Base-by-base conservation (phyloP, 345 rosid species). In the Turnera subulata region DNA sequence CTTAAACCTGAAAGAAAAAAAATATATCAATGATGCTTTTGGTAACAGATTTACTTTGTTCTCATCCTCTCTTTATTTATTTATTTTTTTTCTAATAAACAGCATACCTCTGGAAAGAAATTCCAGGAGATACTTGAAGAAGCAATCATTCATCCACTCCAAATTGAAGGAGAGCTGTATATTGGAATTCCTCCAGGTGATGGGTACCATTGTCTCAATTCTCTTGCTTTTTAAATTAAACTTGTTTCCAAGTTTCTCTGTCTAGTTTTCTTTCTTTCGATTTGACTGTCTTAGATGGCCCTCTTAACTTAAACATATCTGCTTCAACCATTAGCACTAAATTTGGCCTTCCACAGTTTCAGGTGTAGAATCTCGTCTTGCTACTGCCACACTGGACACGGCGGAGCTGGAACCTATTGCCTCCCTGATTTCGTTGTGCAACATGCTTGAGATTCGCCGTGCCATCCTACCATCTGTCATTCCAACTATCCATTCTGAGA, bases 331-430 rank as follows among this genome's bases (percentile, higher is more conserved):
- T n/a, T n/a, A n/a, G n/a, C n/a, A n/a, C n/a, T n/a, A n/a, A n/a
- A n/a, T n/a, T n/a, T n/a, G n/a, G n/a, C n/a, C n/a, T n/a, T n/a
- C n/a, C n/a, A n/a, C n/a, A n/a, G n/a, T n/a, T n/a, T n/a, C 76
- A 91, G 98, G 96, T 68, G 88, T 93, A 73, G 99, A 93, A 71
- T 83, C 97, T 67, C 84, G 97, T 63, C 94, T 93, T 59, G 97
- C 99, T 24, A 68, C 84, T 18, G 74, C 89, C 54, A 84, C 80
- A 0, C 1, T 80, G 17, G 96, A 93, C 69, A 71, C 58, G 12
- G 80, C 76, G 53, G 97, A 93, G 57, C 76, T 79, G 42, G 75
- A 78, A 57, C 0, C 67, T 16, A 75, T 63, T n/a, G 60, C 76
- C 32, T 43, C 57, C 37, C 20, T 83, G 43, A 96, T 94, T 40